Base-by-base conservation (phyloP, 768 basidiomycete genomes). In the Calocera cornea region DNA sequence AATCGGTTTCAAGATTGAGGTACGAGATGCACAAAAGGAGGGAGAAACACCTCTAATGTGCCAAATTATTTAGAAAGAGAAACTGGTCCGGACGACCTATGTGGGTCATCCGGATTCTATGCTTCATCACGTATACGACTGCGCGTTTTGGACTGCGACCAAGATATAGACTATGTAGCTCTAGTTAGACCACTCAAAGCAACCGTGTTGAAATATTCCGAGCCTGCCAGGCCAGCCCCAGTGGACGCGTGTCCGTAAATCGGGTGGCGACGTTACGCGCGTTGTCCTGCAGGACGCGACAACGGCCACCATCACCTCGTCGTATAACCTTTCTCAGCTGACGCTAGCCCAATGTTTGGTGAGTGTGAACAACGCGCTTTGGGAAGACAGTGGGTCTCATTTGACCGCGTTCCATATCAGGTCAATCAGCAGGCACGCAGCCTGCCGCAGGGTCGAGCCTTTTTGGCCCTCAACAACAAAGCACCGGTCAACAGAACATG, bases 1-100 rank as follows among this genome's bases (percentile, higher is more conserved):
- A 60, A 83, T 97, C 12, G 94, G 95, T 0, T 95, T 98, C 71
- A 86, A 86, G 70, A 79, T 97, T 66, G 83, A 83, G 41, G 94
- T 94, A 67, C 66, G 88, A 78, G 27, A 5, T 34, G 16, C 38
- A 2, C 7, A 3, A 5, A 1, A 22, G 31, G 3, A 2, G 47
- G 33, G 10, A 36, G 5, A 41, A 14, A 17, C n/a, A 49, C 7
- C 8, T 10, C 41, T 2, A 31, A 31, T 64, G 29, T 65, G 49
- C 29, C n/a, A 8, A 33, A n/a, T 41, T 31, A 22, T 8, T 14
- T 70, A 97, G 92, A 86, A 93, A 69, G 92, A 97, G 78, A 80
- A 81, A 66, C 85, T 82, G 27, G 84, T 95, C 65, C 83, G 86
- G 69, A 89, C 92, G 19, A 92, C 89, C 2, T 98, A 97, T 74